Conservation (phyloP, 2,329 filamentous ascomycete species). For the Trichoderma sp. region DNA sequence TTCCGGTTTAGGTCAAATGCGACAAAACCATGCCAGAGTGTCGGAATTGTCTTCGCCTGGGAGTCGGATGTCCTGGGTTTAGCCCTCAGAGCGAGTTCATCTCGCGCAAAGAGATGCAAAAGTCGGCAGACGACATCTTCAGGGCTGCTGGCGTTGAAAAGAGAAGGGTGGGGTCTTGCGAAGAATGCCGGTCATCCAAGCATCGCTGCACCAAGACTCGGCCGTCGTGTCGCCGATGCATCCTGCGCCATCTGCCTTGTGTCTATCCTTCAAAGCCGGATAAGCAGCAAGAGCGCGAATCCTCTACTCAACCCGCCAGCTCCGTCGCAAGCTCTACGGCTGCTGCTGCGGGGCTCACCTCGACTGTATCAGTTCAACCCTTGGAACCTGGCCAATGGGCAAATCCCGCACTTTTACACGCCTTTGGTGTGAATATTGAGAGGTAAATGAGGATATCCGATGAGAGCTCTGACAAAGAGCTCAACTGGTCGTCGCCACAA, state of each 20-base stretch:
- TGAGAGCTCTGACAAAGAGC: background rate
- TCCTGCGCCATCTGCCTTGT: slow-evolving; percentile 24
- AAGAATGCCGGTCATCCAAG: slow-evolving; percentile 30
- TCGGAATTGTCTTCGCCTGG: slow-evolving; percentile 26
- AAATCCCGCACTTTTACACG: background rate
- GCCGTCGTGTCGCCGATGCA: slow-evolving; percentile 30
- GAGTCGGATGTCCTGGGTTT: slow-evolving; percentile 30
- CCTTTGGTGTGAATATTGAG: slow-evolving; percentile 15
- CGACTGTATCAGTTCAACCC: background rate
- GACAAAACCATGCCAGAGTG: slow-evolving; percentile 24
- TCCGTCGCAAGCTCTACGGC: slow-evolving; percentile 12
- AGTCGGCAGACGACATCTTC: slow-evolving; percentile 30
- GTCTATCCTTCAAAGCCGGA: slow-evolving; percentile 23
- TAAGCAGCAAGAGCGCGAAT: slow-evolving; percentile 15
- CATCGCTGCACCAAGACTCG: slow-evolving; percentile 29
- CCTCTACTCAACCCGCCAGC: slow-evolving; percentile 14
- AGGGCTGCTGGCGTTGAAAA: slow-evolving; percentile 30
- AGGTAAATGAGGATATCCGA: background rate
- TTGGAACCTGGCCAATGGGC: background rate
- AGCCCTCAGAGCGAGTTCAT: slow-evolving; percentile 23
- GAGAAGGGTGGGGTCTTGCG: slow-evolving; percentile 30
- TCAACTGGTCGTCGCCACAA: background rate
- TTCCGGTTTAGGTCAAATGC: slow-evolving; percentile 27
- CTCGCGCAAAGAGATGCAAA: slow-evolving; percentile 26
- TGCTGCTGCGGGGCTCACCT: background rate